Percentiles rank a stretch among this genome's conserved stretches.
Conservation (phyloP, 2,329 filamentous ascomycete species). For the Cladosporium colombiae region DNA sequence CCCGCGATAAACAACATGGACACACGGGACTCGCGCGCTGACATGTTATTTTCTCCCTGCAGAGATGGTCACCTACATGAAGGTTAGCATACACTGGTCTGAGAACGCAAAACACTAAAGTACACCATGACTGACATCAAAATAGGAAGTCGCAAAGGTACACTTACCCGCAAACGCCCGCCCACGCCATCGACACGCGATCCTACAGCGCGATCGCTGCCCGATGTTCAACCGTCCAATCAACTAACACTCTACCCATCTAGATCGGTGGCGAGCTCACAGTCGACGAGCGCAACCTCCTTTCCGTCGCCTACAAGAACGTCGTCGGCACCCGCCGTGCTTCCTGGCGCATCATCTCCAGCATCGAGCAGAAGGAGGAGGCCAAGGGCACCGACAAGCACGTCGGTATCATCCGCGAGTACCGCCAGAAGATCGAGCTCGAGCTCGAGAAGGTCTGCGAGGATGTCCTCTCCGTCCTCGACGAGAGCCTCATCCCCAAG, state of each 20-base stretch:
- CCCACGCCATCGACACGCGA: conserved; percentile 14
- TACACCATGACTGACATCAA: conserved; percentile 38
- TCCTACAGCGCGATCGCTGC: conserved; percentile 13
- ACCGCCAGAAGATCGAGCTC: conserved; percentile 96
- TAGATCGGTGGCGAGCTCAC: conserved; percentile 68
- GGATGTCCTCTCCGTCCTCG: conserved; percentile 93
- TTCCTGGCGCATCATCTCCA: conserved; percentile 99
- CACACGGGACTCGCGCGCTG: conserved; percentile 24
- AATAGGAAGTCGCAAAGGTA: conserved; percentile 91
- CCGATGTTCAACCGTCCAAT: conserved; percentile 1
- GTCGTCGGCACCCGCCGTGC: conserved; percentile 97
- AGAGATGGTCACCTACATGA: conserved; percentile 99
- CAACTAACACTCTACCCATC: conserved; percentile 15
- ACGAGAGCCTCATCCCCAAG: conserved; percentile 90
- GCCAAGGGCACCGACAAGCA: conserved; percentile 97
- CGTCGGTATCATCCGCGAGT: conserved; percentile 89
- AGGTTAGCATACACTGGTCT: conserved; percentile 57
- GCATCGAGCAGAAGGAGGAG: conserved; percentile 99
- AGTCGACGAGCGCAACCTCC: conserved; percentile 79
- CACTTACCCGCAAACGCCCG: conserved; percentile 27
- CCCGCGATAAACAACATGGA: not conserved
- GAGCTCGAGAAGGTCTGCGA: conserved; percentile 98
- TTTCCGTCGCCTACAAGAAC: conserved; percentile 99
- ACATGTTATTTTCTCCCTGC: conserved; percentile 27
- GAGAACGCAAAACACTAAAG: not conserved